phyloP scores from a whole-genome alignment of 176 grass and related monocot species.

The Carex parvula region DNA sequence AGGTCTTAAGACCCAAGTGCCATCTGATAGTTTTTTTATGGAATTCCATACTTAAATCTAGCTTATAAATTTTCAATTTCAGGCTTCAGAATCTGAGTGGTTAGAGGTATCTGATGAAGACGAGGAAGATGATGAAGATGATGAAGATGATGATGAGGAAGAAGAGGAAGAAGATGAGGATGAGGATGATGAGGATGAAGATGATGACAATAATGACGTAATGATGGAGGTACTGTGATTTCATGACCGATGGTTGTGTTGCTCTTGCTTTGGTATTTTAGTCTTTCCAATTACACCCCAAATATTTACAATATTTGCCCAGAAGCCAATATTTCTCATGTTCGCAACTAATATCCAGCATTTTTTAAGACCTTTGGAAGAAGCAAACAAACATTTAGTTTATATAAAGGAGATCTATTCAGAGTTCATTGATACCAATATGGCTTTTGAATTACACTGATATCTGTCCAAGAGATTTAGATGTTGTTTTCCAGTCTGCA shows the following conservation, averaged over 20 bases:
- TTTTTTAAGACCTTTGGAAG: conserved; percentile 7
- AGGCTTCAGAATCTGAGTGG: conserved; percentile 99
- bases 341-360: background rate
- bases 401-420: conserved; percentile 6
- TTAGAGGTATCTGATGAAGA: conserved; percentile 81
- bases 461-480: background rate
- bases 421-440: background rate
- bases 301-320: background rate
- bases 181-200: conserved; percentile 64
- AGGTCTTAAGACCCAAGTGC: background rate
- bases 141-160: conserved; percentile 51
- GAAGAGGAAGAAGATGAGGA: conserved; percentile 46
- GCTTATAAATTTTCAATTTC: conserved; percentile 15
- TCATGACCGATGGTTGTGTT: background rate
- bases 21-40: background rate
- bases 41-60: background rate
- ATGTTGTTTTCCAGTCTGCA: background rate
- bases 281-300: background rate
- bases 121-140: conserved; percentile 52
- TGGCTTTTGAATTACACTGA: background rate
- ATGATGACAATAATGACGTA: conserved; percentile 22
- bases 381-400: background rate
- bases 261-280: background rate
- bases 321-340: conserved; percentile 13
- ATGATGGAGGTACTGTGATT: conserved; percentile 26